Base-by-base conservation (phyloP, 768 basidiomycete genomes). In the Serendipita indica region DNA sequence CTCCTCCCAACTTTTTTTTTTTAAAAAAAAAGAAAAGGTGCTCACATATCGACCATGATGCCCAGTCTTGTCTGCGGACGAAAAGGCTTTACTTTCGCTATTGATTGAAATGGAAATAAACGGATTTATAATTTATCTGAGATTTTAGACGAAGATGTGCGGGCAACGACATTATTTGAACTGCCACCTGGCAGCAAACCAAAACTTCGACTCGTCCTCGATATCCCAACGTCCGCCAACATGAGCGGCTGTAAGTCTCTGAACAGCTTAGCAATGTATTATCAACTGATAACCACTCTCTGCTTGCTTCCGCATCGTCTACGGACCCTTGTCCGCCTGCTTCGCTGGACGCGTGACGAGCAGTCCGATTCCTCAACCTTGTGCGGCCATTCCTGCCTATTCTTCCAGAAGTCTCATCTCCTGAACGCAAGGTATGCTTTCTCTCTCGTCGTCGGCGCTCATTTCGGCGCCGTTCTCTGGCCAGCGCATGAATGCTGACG, bases 341-440 rank as follows among this genome's bases (percentile, higher is more conserved):
- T 54, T 54, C 32, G 49, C 49, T 54, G 22, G 49, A 54, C 30
- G 20, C 30, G 30, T 33, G 12, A 54, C 49, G 49, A 54, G 25
- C 65, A 94, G 92, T 94, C 74, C 89, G 92, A 74, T 94, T 96
- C 75, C 77, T 97, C 67, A 93, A 94, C 75, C 89, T 94, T 68
- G 93, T 96, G 74, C 84, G 92, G 72, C 94, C 94, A 60, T 97
- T 99, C 77, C 81, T 97, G 73, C 88, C 90, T 54, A 84, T 97
- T 67, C 78, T 98, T 62, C 94, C 94, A 54, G 94, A 99, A 74
- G 92, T 98, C 60, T 90, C 93, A 63, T 92, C 93, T 52, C 94
- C 94, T 57, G 93, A 97, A 76, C 86, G 91, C 71, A 97, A 96
- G 77, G 93, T 91, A 66, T 59, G 20, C 30, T 22, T 10, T 54